Evolutionary conservation across 1,284 basidiomycete genomes (phyloP).

Genomic region (Ceratobasidium sp.): DNA sequence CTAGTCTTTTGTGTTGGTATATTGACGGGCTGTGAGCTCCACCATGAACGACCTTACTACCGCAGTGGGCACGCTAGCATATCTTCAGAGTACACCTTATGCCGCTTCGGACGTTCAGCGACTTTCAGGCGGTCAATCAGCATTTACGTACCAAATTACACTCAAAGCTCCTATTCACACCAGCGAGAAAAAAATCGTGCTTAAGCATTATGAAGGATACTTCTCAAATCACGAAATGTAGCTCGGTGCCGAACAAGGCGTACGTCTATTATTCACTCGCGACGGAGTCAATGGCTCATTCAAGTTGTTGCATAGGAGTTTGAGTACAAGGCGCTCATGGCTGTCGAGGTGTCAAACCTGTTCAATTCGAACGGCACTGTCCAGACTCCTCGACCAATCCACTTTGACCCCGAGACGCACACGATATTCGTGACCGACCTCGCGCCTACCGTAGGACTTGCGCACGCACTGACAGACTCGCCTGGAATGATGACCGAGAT

Average conservation of each 20-base stretch:
- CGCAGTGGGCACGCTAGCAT: slow-evolving; percentile 1
- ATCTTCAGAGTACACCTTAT: slow-evolving; percentile 12
- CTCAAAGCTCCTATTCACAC: slow-evolving; percentile 6
- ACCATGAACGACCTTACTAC: slow-evolving; percentile 23
- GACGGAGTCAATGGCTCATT: neutral
- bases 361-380: slow-evolving; percentile 2
- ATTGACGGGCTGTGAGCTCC: no score
- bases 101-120: neutral
- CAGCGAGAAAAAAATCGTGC: slow-evolving; percentile 9
- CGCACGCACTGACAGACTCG: neutral
- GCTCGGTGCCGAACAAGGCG: neutral
- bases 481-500: neutral
- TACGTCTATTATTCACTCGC: neutral
- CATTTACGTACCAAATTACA: slow-evolving; percentile 12
- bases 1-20: no score
- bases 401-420: slow-evolving; percentile 25
- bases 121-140: slow-evolving; percentile 21
- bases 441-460: neutral
- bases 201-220: slow-evolving; percentile 15
- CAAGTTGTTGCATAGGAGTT: neutral
- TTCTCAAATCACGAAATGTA: neutral
- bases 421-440: slow-evolving; percentile 24
- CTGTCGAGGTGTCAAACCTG: neutral
- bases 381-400: neutral
- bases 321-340: slow-evolving; percentile 17